Conservation (phyloP, 306 rosid species). For the Cucumis sativus region Cucumber_9930_V3 NC_026657.2:29882001-29882500, state of each 20-base stretch:
- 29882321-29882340: not conserved
- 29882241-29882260: constrained; percentile 28
- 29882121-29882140: constrained; percentile 89
- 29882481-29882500: not conserved
- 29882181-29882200: not conserved
- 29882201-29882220: constrained; percentile 14
- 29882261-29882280: constrained; percentile 20
- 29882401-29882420: not conserved
- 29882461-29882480: not conserved
- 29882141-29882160: constrained; percentile 29
- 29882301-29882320: not conserved
- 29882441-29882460: not conserved
- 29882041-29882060: constrained; percentile 23
- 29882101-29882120: constrained; percentile 55
- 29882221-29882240: constrained; percentile 42
- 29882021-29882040: constrained; percentile 68
- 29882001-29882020: constrained; percentile 67
- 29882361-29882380: not conserved
- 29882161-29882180: constrained; percentile 7
- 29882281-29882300: not conserved
- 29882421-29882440: not conserved
- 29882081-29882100: constrained; percentile 50
- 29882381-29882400: not conserved
- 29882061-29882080: constrained; percentile 19
- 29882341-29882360: not conserved